Percentiles rank a stretch among this genome's conserved stretches.
These are phyloP conservation scores for Cicer judaicum DNA, from an alignment of 306 rosid genomes.

Conservation along the genomic window DNA sequence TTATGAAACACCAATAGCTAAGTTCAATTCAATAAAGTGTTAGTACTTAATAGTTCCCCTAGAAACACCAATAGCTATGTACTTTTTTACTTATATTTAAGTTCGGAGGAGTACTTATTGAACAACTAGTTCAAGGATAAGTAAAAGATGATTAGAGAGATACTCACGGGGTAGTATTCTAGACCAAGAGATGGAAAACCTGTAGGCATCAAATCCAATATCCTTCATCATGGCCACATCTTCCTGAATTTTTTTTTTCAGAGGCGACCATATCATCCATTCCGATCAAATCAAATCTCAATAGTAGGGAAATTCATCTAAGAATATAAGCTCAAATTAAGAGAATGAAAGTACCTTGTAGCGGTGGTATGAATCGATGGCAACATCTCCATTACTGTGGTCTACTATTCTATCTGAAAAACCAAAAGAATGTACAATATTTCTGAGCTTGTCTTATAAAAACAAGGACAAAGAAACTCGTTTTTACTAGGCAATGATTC, in stretches of 20 bases:
- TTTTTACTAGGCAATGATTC: background rate
- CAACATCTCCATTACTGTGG: slow-evolving; percentile 58
- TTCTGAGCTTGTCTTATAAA: background rate
- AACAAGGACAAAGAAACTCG: background rate
- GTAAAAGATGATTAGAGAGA: slow-evolving; percentile 26
- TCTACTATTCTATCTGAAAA: slow-evolving; percentile 58
- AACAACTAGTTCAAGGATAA: slow-evolving; percentile 8
- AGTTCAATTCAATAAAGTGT: slow-evolving; percentile 1
- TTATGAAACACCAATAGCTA: slow-evolving; percentile 9
- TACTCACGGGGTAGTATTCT: slow-evolving; percentile 70
- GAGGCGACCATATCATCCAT: slow-evolving; percentile 15
- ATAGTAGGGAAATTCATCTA: slow-evolving; percentile 12
- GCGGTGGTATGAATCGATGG: slow-evolving; percentile 67
- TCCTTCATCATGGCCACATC: slow-evolving; percentile 68
- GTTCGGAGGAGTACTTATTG: background rate
- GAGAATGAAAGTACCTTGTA: slow-evolving; percentile 59
- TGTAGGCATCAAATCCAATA: slow-evolving; percentile 61
- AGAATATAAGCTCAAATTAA: slow-evolving; percentile 16
- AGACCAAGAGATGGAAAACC: slow-evolving; percentile 73
- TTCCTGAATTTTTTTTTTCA: slow-evolving; percentile 44
- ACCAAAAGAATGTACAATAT: slow-evolving; percentile 35
- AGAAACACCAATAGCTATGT: background rate
- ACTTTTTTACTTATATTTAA: no score
- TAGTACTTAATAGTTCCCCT: background rate
- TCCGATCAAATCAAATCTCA: slow-evolving; percentile 12